Conservation (phyloP, 108 stramenopile species). For the Nitzschia palea region DNA sequence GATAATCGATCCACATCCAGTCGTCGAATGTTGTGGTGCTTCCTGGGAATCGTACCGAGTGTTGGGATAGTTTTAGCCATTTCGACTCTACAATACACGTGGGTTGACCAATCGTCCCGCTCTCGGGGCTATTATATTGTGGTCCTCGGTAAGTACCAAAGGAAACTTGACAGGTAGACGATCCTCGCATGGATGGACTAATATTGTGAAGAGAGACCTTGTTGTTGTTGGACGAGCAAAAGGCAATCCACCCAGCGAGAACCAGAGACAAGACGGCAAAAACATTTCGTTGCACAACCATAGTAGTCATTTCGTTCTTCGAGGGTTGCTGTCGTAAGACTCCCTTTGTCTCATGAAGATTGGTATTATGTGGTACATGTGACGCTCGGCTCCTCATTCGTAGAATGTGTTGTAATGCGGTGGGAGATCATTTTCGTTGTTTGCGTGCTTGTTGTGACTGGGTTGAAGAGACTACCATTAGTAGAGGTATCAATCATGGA, state of each 20-base stretch:
- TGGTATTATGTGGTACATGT: not conserved
- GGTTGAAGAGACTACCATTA: no score
- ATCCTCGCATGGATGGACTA: not conserved
- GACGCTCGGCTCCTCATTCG: not conserved
- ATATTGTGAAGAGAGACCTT: not conserved
- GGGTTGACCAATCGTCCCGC: constrained; percentile 29
- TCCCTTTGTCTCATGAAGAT: not conserved
- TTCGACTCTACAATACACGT: constrained; percentile 71
- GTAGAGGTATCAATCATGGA: no score
- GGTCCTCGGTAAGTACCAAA: constrained; percentile 41
- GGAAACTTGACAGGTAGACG: constrained; percentile 13
- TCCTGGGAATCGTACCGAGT: constrained; percentile 51
- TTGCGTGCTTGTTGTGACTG: no score
- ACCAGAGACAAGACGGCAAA: not conserved
- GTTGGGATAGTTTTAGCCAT: constrained; percentile 75
- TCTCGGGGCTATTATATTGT: constrained; percentile 26
- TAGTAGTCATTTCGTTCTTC: not conserved
- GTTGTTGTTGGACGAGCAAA: not conserved
- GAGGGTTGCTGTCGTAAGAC: not conserved
- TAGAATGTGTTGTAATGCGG: no score
- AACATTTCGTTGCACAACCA: not conserved
- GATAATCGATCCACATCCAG: constrained; percentile 89
- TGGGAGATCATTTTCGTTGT: no score
- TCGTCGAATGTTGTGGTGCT: constrained; percentile 59
- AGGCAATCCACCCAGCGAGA: not conserved